Percentiles rank a stretch among this genome's conserved stretches.
phyloP scores from a whole-genome alignment of 2,329 filamentous ascomycete species.

The Diaporthe citriasiana region DNA sequence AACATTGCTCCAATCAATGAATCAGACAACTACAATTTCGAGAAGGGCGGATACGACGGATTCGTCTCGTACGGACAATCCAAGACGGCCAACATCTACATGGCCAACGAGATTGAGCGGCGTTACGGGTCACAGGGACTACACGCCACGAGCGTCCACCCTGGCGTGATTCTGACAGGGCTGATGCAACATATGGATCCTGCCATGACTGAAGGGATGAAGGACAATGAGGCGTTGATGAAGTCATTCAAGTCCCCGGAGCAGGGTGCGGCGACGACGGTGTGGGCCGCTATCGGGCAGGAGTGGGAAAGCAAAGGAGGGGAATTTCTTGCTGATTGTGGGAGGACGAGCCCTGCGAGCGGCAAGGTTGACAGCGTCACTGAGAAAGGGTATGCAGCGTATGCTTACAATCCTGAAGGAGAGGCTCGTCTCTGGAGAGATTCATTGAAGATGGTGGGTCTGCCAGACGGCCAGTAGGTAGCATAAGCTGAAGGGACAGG shows the following conservation, averaged over 20 bases:
- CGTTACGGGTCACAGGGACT: slow-evolving; percentile 52
- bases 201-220: background rate
- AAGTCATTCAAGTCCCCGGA: background rate
- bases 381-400: background rate
- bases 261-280: background rate
- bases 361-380: background rate
- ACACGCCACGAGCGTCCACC: background rate
- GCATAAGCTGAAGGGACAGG: background rate
- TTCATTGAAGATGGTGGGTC: slow-evolving; percentile 12
- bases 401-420: background rate
- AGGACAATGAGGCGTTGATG: background rate
- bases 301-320: slow-evolving; percentile 2
- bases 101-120: slow-evolving; percentile 63
- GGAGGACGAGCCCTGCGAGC: background rate
- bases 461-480: background rate
- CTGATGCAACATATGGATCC: background rate
- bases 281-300: slow-evolving; percentile 7
- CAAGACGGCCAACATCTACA: slow-evolving; percentile 53
- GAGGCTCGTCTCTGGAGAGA: slow-evolving; percentile 1
- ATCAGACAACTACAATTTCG: slow-evolving; percentile 56
- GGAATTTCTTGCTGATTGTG: background rate
- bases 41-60: slow-evolving; percentile 52
- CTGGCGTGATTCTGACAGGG: background rate
- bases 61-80: slow-evolving; percentile 58
- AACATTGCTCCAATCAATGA: slow-evolving; percentile 50